These are phyloP conservation scores for Cyphellophora europaea DNA, from an alignment of 2,329 filamentous ascomycete species.

Conservation along the genomic window DNA sequence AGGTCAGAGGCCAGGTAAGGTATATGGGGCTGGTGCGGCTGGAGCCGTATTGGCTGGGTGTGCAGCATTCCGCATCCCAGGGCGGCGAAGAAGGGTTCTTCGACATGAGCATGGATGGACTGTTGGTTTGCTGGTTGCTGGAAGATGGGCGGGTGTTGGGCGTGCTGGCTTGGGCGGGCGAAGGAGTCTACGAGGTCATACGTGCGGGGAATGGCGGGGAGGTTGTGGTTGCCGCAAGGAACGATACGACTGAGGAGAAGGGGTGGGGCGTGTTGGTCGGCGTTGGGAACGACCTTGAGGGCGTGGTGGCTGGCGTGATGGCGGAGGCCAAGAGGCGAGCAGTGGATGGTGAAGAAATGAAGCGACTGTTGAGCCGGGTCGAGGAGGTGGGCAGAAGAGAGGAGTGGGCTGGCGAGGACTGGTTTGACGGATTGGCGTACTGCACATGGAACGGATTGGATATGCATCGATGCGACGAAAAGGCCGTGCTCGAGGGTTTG, in stretches of 20 bases:
- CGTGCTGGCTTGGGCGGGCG: slow-evolving; percentile 12
- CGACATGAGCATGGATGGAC: background rate
- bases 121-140: background rate
- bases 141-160: background rate
- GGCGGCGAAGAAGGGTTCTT: background rate
- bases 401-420: slow-evolving; percentile 38
- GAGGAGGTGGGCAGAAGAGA: slow-evolving; percentile 29
- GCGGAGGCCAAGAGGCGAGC: slow-evolving; percentile 68
- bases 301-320: slow-evolving; percentile 67
- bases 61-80: background rate
- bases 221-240: slow-evolving; percentile 59
- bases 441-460: slow-evolving; percentile 95
- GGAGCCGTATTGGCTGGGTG: background rate
- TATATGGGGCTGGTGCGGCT: background rate
- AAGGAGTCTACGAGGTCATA: slow-evolving; percentile 60
- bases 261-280: slow-evolving; percentile 57
- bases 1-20: background rate
- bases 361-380: slow-evolving; percentile 57
- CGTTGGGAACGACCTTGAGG: slow-evolving; percentile 57
- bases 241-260: slow-evolving; percentile 51
- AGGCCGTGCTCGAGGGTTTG: slow-evolving; percentile 73
- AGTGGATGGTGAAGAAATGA: slow-evolving; percentile 42
- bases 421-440: slow-evolving; percentile 69
- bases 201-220: slow-evolving; percentile 53
- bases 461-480: slow-evolving; percentile 66